Base-by-base conservation (phyloP, 2,329 filamentous ascomycete species). In the Aspergillus brunneoviolaceus region DNA sequence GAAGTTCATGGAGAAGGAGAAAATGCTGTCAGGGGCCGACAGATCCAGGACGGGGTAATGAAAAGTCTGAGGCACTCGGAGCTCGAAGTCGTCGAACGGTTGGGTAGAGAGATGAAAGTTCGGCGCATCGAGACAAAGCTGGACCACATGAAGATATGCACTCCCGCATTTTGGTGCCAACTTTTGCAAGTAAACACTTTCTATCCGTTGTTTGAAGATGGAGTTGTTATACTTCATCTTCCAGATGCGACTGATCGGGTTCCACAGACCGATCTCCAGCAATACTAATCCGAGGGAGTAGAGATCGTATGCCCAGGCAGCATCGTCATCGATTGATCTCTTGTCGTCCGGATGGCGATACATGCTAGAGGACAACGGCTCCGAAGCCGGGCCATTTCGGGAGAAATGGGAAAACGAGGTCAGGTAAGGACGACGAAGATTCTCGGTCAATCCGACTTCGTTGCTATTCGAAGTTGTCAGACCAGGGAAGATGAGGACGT, bases 181-280 rank as follows among this genome's bases (percentile, higher is more conserved):
- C 63, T 85, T 86, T 35, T 85, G 82, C 49, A 86, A 81, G 67
- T 86, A 88, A 1, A 87, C 80, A 65, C 84, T 84, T 70, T 87
- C 84, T n/a, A 89, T 79, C 42, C 85, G 79, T 53, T 84, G 78
- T 70, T 87, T 87, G 76, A 88, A 88, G 73, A 86, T 85, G 19
- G 79, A 75, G 21, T 85, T 80, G 25, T 82, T 82, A 70, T 89
- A 89, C 69, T 87, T 88, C 62, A 82, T 77, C 68, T 89, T 89
- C 83, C 85, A 88, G 21, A 88, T 71, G 59, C 84, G 83, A 57
- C 82, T 82, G 27, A 88, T 77, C 0, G 86, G 86, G 31, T 82
- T 81, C 86, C 86, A 89, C 3, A 88, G 72, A 4, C 86, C 86
- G 61, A 88, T 83, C 66, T 89, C 86, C 31, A 89, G 76, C 31